Percentiles rank a stretch among this genome's conserved stretches.
Conservation (phyloP, 805 yeast species). For the Saturnispora besseyi region DNA sequence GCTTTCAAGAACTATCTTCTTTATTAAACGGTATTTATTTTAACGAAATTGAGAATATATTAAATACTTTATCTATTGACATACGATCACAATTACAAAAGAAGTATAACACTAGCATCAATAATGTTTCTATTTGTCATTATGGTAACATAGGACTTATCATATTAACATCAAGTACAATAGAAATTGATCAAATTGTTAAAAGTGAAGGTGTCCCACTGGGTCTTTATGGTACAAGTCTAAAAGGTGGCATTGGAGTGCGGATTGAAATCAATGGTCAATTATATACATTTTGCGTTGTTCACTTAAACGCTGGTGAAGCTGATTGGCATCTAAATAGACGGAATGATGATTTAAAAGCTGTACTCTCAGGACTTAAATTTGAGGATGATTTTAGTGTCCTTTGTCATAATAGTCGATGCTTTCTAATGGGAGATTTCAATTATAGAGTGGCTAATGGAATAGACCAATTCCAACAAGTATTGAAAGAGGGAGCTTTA, state of each 20-base stretch:
- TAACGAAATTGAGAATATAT: slow-evolving; percentile 28
- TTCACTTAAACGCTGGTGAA: slow-evolving; percentile 76
- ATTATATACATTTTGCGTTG: slow-evolving; percentile 52
- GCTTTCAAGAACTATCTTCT: slow-evolving; percentile 56
- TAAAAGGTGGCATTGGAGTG: slow-evolving; percentile 69
- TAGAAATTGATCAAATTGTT: slow-evolving; percentile 17
- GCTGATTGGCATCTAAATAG: slow-evolving; percentile 39
- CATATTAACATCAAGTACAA: slow-evolving; percentile 35
- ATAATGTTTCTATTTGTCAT: slow-evolving; percentile 35
- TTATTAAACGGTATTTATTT: slow-evolving; percentile 45
- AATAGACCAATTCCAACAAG: slow-evolving; percentile 5
- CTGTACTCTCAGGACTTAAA: slow-evolving; percentile 43
- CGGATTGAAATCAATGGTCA: slow-evolving; percentile 33
- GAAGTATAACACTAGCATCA: slow-evolving; percentile 23
- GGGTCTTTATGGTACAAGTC: slow-evolving; percentile 52
- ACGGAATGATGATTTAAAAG: slow-evolving; percentile 46
- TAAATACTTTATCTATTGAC: background rate
- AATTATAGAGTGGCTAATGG: slow-evolving; percentile 49
- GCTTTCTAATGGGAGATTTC: slow-evolving; percentile 76
- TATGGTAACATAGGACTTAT: slow-evolving; percentile 53
- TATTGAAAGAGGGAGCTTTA: slow-evolving; percentile 34
- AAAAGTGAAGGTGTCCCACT: slow-evolving; percentile 32
- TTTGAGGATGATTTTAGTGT: slow-evolving; percentile 50
- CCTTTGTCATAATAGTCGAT: slow-evolving; percentile 45
- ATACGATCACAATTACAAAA: background rate